phyloP scores from a whole-genome alignment of 805 yeast genomes.

The Yarrowia hollandica region DNA sequence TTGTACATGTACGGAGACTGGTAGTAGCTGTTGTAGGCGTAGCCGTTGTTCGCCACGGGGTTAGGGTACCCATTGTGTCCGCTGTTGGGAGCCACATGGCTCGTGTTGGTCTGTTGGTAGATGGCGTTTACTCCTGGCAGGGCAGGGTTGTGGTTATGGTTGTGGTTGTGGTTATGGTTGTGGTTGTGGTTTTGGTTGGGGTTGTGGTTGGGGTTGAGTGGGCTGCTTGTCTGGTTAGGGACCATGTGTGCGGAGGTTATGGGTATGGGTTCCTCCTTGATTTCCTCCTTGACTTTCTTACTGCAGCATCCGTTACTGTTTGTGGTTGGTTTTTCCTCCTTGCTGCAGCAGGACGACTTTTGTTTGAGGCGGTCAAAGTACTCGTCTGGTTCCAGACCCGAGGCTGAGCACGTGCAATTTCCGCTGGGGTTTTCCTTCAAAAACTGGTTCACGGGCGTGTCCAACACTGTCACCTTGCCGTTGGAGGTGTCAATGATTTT shows the following conservation, averaged over 20 bases:
- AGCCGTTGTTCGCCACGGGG: neutral
- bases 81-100: too few relatives aligned
- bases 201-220: neutral
- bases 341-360: conserved; percentile 2
- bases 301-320: conserved; percentile 25
- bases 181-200: too few relatives aligned
- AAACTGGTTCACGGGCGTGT: conserved; percentile 26
- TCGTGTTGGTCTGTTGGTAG: too few relatives aligned
- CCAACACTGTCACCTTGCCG: conserved; percentile 34
- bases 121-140: neutral
- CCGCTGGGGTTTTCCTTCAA: conserved; percentile 25
- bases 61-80: neutral
- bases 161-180: too few relatives aligned
- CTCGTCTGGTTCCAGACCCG: conserved; percentile 22
- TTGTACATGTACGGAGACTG: conserved; percentile 24
- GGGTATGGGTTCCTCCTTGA: too few relatives aligned
- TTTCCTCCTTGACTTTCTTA: neutral
- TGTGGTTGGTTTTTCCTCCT: neutral
- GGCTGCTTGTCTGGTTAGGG: neutral
- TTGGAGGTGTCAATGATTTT: conserved; percentile 35
- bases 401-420: conserved; percentile 14
- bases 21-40: conserved; percentile 5
- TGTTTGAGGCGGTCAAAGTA: conserved; percentile 22
- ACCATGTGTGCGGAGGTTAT: too few relatives aligned
- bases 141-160: neutral